Conservation (phyloP, 148 eudicot species). For the Vaccinium myrtillus region DNA sequence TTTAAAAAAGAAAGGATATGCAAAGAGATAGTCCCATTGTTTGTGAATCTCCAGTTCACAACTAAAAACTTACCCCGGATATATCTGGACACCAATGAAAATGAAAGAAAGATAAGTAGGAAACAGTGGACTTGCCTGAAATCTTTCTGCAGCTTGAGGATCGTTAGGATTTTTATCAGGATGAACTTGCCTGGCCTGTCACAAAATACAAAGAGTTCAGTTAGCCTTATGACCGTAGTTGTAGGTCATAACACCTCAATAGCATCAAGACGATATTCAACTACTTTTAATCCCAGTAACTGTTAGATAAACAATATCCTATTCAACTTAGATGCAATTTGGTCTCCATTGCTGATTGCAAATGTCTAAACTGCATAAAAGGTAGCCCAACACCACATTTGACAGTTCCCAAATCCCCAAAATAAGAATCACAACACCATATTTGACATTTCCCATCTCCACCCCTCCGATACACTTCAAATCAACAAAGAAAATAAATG, state of each 20-base stretch:
- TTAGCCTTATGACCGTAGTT: not conserved
- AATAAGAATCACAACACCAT: not conserved
- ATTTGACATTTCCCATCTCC: not conserved
- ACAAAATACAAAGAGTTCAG: not conserved
- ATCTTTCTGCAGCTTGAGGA: slow-evolving; percentile 84
- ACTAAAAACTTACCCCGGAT: not conserved
- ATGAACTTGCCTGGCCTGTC: slow-evolving; percentile 88
- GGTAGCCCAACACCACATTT: not conserved
- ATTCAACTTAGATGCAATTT: not conserved
- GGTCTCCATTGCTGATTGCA: not conserved
- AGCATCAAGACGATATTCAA: not conserved
- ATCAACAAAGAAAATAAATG: not conserved
- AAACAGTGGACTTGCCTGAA: slow-evolving; percentile 62
- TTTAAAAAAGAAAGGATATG: too few relatives aligned
- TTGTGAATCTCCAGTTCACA: not conserved
- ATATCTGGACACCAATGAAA: not conserved
- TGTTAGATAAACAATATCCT: not conserved
- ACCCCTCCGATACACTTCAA: not conserved
- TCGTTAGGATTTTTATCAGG: slow-evolving; percentile 92
- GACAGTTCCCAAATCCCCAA: not conserved
- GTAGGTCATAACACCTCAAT: not conserved
- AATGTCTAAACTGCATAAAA: not conserved
- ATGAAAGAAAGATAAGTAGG: not conserved
- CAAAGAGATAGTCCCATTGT: not conserved
- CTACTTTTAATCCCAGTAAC: not conserved